phyloP scores from a whole-genome alignment of 2,329 filamentous ascomycete species.

The Talaromyces sp. region DNA sequence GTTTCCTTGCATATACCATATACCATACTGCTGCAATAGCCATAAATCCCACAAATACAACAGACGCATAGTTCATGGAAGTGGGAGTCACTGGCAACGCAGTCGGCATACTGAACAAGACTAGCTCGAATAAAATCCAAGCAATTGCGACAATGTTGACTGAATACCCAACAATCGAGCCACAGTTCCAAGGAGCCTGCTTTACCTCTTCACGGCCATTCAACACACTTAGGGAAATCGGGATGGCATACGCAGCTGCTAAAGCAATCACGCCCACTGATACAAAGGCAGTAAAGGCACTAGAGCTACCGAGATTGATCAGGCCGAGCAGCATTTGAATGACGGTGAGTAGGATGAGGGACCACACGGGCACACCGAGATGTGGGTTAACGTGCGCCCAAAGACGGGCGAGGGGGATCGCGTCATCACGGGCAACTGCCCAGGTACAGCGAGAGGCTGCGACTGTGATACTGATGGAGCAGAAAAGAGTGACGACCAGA shows the following conservation, averaged over 20 bases:
- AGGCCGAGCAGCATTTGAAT: constrained; percentile 54
- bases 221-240: constrained; percentile 56
- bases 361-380: constrained; percentile 46
- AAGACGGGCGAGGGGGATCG: constrained; percentile 44
- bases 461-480: constrained; percentile 56
- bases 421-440: constrained; percentile 51
- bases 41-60: constrained; percentile 68
- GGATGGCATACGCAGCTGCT: constrained; percentile 59
- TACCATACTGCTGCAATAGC: constrained; percentile 67
- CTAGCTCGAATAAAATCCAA: constrained; percentile 57
- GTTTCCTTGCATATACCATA: constrained; percentile 54
- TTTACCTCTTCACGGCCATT: constrained; percentile 52
- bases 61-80: constrained; percentile 72
- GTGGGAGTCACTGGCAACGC: constrained; percentile 60
- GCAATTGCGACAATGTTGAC: constrained; percentile 52
- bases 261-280: constrained; percentile 61
- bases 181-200: constrained; percentile 54
- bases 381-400: constrained; percentile 40
- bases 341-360: constrained; percentile 48
- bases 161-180: constrained; percentile 43
- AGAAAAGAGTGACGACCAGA: constrained; percentile 55
- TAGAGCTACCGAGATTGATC: constrained; percentile 54
- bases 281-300: constrained; percentile 54
- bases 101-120: constrained; percentile 62
- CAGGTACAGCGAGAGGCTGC: constrained; percentile 53